Evolutionary conservation across 768 basidiomycete genomes (phyloP).

Genomic region (Strobilomyces confusus): DNA sequence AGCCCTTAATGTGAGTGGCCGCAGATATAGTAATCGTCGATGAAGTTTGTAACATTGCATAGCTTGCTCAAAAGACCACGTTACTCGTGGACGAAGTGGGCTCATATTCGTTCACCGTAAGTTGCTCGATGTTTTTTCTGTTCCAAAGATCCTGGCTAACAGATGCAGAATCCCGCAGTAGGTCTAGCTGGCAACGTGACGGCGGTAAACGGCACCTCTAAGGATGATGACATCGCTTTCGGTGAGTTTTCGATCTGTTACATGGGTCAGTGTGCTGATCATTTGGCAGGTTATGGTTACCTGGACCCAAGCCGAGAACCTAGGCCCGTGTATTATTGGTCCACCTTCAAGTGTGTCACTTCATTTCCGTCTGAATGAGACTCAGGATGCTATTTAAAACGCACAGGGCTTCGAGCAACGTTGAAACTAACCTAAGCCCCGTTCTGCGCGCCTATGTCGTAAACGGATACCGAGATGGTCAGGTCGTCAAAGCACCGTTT

Average conservation of each 20-base stretch:
- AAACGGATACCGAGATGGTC: background rate
- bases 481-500: background rate
- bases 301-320: background rate
- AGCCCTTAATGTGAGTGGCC: background rate
- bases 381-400: background rate
- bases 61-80: background rate
- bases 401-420: background rate
- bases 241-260: background rate
- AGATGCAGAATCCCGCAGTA: background rate
- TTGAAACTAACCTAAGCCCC: background rate
- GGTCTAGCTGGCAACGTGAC: background rate
- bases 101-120: background rate
- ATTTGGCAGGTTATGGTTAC: background rate
- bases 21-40: background rate
- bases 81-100: background rate
- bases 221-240: background rate
- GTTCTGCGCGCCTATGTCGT: background rate
- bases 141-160: background rate
- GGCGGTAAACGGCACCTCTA: background rate
- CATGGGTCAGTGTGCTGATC: background rate
- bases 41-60: background rate
- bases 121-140: background rate
- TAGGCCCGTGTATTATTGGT: background rate
- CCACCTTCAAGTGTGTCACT: background rate
- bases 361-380: background rate